Evolutionary conservation across 2,329 filamentous ascomycete genomes (phyloP), one percentile per base, ranked within the genome.

Genomic region (Pseudocercospora pini-densiflorae): DNA sequence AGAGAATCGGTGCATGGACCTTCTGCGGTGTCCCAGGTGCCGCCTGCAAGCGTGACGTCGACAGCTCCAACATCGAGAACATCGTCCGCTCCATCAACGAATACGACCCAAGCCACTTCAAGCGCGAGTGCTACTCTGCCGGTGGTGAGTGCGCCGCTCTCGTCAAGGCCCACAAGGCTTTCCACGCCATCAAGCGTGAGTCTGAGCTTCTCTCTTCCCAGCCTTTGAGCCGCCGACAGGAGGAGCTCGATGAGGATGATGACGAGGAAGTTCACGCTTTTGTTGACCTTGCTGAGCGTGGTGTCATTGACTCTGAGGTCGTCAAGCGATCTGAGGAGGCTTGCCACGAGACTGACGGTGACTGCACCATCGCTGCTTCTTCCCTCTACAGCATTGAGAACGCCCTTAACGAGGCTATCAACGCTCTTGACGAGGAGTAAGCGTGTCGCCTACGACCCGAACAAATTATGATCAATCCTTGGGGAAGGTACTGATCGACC

Each of bases 1-100:
- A 76, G 16, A 77, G 33, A 47, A 69, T 43, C 57, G 47, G 59
- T n/a, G 24, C 54, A 19, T 67, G 73, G 67, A 62, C 74, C 5
- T 78, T 78, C 72, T 83, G 82, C 72, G 68, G 77, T 69, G 73
- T 74, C 36, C 74, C 74, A n/a, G 81, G 81, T 29, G 76, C 80
- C 71, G 69, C 77, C 27, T 85, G 83, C 80, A 47, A 83, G 74
- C 31, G 80, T 72, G 58, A 76, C 75, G 29, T 77, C 75, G 12
- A 80, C 72, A 16, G 76, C 74, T 8, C 80, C 80, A 59, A 79
- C 80, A 64, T 80, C 76, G 10, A 62, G 43, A 57, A 65, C 31
- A 55, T 68, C 45, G 66, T 55, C 33, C 40, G 36, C 47, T 57
- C 62, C 62, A 66, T 63, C 64, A 54, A 67, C 29, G 63, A 55